Base-by-base conservation (phyloP, 1,284 basidiomycete genomes). In the Microbotryum silenes-acaulis region DNA sequence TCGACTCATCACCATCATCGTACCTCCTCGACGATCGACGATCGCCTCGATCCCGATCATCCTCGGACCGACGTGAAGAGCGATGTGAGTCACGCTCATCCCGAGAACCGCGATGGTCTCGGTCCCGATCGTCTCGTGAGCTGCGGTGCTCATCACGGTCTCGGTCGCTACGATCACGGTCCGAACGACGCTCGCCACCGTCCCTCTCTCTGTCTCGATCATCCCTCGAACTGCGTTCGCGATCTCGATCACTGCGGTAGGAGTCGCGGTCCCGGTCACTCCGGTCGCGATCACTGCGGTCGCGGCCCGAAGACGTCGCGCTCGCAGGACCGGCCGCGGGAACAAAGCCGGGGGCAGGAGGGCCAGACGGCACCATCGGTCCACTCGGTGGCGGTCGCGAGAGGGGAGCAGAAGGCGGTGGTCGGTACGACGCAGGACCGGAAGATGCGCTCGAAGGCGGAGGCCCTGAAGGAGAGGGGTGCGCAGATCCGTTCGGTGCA, bases 401-500 rank as follows among this genome's bases (percentile, higher is more conserved):
- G 63, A 54, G 65, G 57, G 25, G 66, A 64, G 25, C 66, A 51
- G 64, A 68, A 68, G n/a, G 53, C 42, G 18, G 49, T 53, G 7
- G 65, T 49, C 4, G 60, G 50, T 2, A 56, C 42, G 6, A 62
- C 55, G 50, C 50, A 53, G 29, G 44, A 31, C 18, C 33, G 18
- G 23, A 54, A 23, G 8, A 51, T 57, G 56, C 56, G 49, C 56
- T 56, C 51, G 37, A 33, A 31, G 54, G 44, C 16, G 25, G 33
- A 44, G 37, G n/a, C 12, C 53, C 49, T 42, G 42, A 18, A 25
- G 31, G 29, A 23, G 51, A 12, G 7, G 20, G 46, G 42, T n/a
- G 23, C n/a, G 29, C 42, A 23, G 47, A 29, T 25, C 8, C 37
- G 37, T 42, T 42, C 37, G 42, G 14, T 6, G 42, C 37, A 14